A percentile compares a stretch with the other conserved stretches of the same genome.
Conservation (phyloP, 148 eudicot genomes). For the Rhododendron vialii region DNA sequence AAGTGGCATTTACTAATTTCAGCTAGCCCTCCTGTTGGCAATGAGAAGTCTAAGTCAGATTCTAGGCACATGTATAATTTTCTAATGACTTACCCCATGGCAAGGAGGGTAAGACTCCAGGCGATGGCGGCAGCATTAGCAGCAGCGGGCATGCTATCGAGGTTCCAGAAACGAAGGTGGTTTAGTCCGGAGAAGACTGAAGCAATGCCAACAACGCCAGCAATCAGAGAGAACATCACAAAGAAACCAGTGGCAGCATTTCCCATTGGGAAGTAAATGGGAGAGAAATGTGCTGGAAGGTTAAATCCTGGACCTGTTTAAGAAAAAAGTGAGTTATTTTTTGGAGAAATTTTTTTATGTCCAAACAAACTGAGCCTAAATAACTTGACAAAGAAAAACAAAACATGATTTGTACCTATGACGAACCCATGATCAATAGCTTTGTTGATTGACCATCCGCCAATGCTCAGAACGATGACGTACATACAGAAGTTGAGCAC, state of each 20-base stretch:
- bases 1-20: neutral
- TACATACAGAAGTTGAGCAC: conserved; percentile 86
- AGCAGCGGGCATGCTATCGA: conserved; percentile 35
- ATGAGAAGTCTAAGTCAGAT: neutral
- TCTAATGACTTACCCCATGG: conserved; percentile 66
- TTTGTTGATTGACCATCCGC: conserved; percentile 70
- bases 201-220: conserved; percentile 80
- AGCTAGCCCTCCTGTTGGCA: neutral
- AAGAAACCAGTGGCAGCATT: conserved; percentile 92
- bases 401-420: conserved; percentile 39
- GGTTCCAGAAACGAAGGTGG: conserved; percentile 49
- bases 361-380: neutral
- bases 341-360: too few species aligned
- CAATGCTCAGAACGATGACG: conserved; percentile 60
- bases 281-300: conserved; percentile 87
- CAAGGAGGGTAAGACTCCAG: conserved; percentile 75
- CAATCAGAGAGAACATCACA: conserved; percentile 62
- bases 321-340: neutral
- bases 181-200: conserved; percentile 58
- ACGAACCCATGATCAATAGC: conserved; percentile 78
- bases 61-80: neutral
- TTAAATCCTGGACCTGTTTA: conserved; percentile 58
- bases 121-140: conserved; percentile 62
- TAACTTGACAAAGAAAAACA: neutral
- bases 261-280: conserved; percentile 92